Base-by-base conservation (phyloP, 2,329 filamentous ascomycete species). In the Aureobasidium leucospermi region DNA sequence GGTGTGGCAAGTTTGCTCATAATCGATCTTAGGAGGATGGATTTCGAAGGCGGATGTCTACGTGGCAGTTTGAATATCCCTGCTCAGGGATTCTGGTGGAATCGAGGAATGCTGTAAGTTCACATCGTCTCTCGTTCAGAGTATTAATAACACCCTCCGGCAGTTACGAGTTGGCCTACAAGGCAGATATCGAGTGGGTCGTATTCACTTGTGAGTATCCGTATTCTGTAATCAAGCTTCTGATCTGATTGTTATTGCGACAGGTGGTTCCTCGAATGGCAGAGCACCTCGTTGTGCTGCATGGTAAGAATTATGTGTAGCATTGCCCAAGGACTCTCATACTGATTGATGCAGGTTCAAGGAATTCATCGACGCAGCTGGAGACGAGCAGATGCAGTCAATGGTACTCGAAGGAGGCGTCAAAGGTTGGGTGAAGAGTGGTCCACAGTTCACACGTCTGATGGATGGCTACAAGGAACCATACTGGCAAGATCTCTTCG, bases 21-120 rank as follows among this genome's bases (percentile, higher is more conserved):
- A 52, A 68, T 78, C 11, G 76, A 78, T 63, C 73, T 78, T 34
- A 73, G 76, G 23, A 69, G 76, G 41, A 78, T 71, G n/a, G 76
- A 78, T 65, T 78, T 76, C 62, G 74, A 76, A 58, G 76, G 76
- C 38, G 76, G 76, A 13, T 59, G 39, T 19, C 31, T 78, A 49
- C 68, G 70, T 28, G 75, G 75, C n/a, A 76, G 73, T 63, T 65
- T 79, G 34, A 78, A 78, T 61, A 68, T 79, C 42, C 76, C 76
- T n/a, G 76, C 76, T 0, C 75, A 78, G 52, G 73, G 71, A 42
- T 78, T 79, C 67, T 77, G 73, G 66, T 69, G 73, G 71, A 78
- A 78, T 63, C 66, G 73, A 43, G 74, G 68, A 1, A 72, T 73
- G n/a, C 66, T 78, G 57, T 65, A 53, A 43, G 63, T 60, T 13